A percentile compares a stretch with the other conserved stretches of the same genome.
Evolutionary conservation across 139 green algal species (phyloP).

Genomic region (Chlamydomonas urium): DNA sequence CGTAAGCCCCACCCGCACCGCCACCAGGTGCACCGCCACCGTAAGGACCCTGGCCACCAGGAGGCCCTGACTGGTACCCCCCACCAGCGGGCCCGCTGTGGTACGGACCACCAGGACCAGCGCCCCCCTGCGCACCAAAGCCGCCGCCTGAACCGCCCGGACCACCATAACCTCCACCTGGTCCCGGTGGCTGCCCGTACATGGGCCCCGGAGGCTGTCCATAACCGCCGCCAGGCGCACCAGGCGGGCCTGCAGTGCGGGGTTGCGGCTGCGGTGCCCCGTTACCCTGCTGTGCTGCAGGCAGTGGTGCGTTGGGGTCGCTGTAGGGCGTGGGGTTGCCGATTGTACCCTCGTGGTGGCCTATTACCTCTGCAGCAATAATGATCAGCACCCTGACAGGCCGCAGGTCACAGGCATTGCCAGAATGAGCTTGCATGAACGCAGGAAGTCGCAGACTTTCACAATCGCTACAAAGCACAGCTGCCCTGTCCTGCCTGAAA

Average conservation of each 20-base stretch:
- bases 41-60: background rate
- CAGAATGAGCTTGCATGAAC: background rate
- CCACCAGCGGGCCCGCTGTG: background rate
- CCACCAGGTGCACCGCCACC: slow-evolving; percentile 22
- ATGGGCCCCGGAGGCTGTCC: background rate
- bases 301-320: background rate
- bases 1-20: slow-evolving; percentile 15
- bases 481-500: no score
- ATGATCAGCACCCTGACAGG: slow-evolving; percentile 67
- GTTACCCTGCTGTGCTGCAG: background rate
- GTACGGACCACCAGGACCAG: slow-evolving; percentile 9
- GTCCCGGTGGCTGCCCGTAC: slow-evolving; percentile 2
- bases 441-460: background rate
- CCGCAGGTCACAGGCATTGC: background rate
- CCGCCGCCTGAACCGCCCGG: slow-evolving; percentile 8
- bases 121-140: slow-evolving; percentile 8
- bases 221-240: background rate
- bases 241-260: no score
- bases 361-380: slow-evolving; percentile 30
- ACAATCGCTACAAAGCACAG: no score
- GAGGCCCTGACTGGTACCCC: background rate
- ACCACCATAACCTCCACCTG: slow-evolving; percentile 14
- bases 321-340: slow-evolving; percentile 29
- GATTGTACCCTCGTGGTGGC: slow-evolving; percentile 20
- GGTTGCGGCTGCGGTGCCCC: background rate